phyloP scores from a whole-genome alignment of 352 stramenopile genomes.

The Globisporangium ultimum region DNA sequence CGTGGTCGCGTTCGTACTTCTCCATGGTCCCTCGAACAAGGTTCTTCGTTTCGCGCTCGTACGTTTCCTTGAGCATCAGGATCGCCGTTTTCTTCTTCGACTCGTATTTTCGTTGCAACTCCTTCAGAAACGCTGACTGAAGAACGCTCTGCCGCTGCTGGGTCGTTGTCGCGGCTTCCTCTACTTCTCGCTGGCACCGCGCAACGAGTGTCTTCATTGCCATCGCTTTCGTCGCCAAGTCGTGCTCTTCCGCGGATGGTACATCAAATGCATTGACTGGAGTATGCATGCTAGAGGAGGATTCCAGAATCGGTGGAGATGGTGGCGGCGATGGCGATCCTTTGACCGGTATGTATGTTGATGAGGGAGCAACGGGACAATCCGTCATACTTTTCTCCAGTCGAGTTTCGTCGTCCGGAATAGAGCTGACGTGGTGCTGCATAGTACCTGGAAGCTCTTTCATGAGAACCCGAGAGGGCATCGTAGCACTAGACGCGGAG shows the following conservation, averaged over 20 bases:
- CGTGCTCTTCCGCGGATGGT: constrained; percentile 16
- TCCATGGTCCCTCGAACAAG: no score
- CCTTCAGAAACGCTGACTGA: constrained; percentile 35
- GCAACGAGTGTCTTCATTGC: constrained; percentile 31
- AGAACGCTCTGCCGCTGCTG: constrained; percentile 29
- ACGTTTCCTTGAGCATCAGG: constrained; percentile 40
- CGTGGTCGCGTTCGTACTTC: constrained; percentile 42
- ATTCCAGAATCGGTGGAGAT: not conserved
- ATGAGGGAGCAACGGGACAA: no score
- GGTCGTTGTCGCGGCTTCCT: constrained; percentile 24
- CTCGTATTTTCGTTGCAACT: constrained; percentile 61
- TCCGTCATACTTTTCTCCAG: no score
- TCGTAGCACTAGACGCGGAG: no score
- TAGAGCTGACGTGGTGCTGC: no score
- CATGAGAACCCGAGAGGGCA: no score
- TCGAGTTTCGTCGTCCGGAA: no score
- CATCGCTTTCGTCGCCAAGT: constrained; percentile 27
- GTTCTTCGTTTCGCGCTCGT: no score
- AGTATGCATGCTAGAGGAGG: not conserved
- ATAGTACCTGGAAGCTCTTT: no score
- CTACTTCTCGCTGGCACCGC: constrained; percentile 35
- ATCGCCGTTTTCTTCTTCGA: constrained; percentile 59
- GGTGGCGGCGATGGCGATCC: not conserved
- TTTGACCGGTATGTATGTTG: no score
- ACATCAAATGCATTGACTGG: constrained; percentile 10